Evolutionary conservation across 106 monocot species (phyloP), one percentile per base, ranked within the genome.

Genomic region (Acanthochlamys bracteata): DNA sequence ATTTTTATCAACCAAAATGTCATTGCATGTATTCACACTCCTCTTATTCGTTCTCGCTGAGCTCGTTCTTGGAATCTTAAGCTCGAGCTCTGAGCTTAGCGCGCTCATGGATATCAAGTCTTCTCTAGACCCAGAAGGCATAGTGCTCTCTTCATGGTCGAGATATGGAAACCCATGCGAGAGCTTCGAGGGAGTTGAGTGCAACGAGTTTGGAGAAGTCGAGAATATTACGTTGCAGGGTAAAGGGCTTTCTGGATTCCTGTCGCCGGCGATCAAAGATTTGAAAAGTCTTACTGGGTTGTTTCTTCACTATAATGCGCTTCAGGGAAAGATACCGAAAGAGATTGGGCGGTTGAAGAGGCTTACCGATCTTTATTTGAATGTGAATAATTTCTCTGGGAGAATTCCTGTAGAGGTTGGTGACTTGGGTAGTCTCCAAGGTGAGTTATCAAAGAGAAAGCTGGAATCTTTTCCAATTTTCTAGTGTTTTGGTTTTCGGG

Each of bases 141-240:
- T 27, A 15, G 27, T 72, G 24, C 82, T 93, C 13, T 49, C 70
- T 7, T 88, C 93, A 0, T 93, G 93, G 93, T 73, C 84, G 19
- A 46, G 20, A 39, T 67, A 60, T 0, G 73, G 82, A 0, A 79
- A 93, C 68, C 93, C 84, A 6, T 88, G 93, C 67, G 65, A 59
- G 41, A n/a, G n/a, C n/a, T 93, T 93, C 73, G 80, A 76, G 53
- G 93, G 93, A 6, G 88, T 93, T 8, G 82, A 84, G 17, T 93
- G 93, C 80, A 75, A 88, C 60, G 75, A 62, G 53, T 51, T 79
- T 24, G 88, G 88, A 0, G 75, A 75, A 60, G 93, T 93, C 39
- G 73, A 68, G 17, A 88, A 85, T 70, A 80, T 93, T 45, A 84
- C 93, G 10, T 68, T 93, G n/a, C 93, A 93, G 68, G 93, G 93